Base-by-base conservation (phyloP, 2,329 filamentous ascomycete species). In the Laburnicola sp. region DNA sequence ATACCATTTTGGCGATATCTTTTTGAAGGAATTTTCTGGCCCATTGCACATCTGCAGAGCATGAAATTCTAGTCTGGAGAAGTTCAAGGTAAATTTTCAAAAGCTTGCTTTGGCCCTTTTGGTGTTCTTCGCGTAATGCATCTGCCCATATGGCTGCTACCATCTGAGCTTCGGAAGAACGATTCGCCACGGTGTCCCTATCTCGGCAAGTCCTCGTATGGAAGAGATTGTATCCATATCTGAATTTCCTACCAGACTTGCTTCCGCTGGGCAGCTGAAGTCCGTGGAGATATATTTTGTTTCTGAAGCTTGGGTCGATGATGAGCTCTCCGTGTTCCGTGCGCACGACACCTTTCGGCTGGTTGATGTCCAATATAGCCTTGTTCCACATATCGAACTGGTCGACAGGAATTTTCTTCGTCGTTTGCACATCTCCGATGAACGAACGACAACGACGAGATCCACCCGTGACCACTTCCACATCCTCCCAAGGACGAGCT, bases 211-310 rank as follows among this genome's bases (percentile, higher is more conserved):
- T 59, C 2, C 11, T 6, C 5, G 50, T 52, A 3, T 50, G 11
- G 4, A 42, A 9, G 21, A 60, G 47, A 28, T 62, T 57, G 44
- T 62, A 62, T 10, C 52, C 48, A 32, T 56, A 60, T 6, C n/a
- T 27, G 25, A 49, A 52, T 2, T 16, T 21, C 11, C 32, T 27
- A 3, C 44, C 27, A 6, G 22, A 35, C n/a, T 31, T 39, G 28
- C 36, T 43, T 25, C 51, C 45, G n/a, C 28, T 49, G 26, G 50
- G 48, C 2, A 58, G 39, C 11, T 42, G 31, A 5, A 60, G 41
- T 4, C 55, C 50, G 5, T 48, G 51, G 3, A 58, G 43, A 31
- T 57, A 58, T n/a, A 58, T 30, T n/a, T 42, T 46, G 23, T 35
- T 32, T 21, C 36, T 16, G 26, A 48, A 56, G 4, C 10, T n/a